Evolutionary conservation across 352 stramenopile genomes (phyloP).

Genomic region (Phytophthora hibernalis): DNA sequence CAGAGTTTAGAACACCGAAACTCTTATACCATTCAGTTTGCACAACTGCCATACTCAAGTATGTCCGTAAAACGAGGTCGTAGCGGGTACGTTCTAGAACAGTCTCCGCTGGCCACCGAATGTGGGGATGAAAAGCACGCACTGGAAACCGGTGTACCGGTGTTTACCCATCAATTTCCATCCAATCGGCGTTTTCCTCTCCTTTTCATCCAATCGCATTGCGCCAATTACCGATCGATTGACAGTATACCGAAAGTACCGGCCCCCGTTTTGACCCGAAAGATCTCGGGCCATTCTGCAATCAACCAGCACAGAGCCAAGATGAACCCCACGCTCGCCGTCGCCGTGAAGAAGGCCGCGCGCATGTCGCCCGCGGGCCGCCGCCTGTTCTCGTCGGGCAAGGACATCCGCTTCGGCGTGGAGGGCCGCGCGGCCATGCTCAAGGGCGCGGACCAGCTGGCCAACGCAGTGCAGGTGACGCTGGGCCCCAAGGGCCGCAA

Average conservation of each 20-base stretch:
- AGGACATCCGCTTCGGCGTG: slow-evolving; percentile 99
- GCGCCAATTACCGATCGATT: background rate
- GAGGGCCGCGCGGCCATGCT: slow-evolving; percentile 98
- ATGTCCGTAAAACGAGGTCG: slow-evolving; percentile 1
- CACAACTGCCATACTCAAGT: background rate
- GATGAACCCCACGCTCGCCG: slow-evolving; percentile 78
- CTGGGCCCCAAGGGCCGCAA: slow-evolving; percentile 99
- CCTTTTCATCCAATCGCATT: background rate
- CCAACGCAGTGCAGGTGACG: slow-evolving; percentile 99
- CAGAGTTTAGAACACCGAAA: background rate
- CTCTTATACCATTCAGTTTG: too few species aligned
- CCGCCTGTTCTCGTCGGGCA: slow-evolving; percentile 91
- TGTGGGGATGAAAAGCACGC: slow-evolving; percentile 3
- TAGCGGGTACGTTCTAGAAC: slow-evolving; percentile 31
- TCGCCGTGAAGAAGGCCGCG: slow-evolving; percentile 73
- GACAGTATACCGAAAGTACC: background rate
- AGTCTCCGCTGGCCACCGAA: slow-evolving; percentile 23
- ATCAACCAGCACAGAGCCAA: slow-evolving; percentile 35
- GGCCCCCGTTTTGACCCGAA: background rate
- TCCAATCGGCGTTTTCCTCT: background rate
- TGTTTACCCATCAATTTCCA: background rate
- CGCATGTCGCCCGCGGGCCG: slow-evolving; percentile 47
- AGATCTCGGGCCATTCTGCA: slow-evolving; percentile 38
- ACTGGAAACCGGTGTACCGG: background rate
- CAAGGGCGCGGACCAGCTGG: slow-evolving; percentile 97